These are phyloP conservation scores for Prunus davidiana DNA, from an alignment of 306 rosid species.

Conservation along the genomic window DNA sequence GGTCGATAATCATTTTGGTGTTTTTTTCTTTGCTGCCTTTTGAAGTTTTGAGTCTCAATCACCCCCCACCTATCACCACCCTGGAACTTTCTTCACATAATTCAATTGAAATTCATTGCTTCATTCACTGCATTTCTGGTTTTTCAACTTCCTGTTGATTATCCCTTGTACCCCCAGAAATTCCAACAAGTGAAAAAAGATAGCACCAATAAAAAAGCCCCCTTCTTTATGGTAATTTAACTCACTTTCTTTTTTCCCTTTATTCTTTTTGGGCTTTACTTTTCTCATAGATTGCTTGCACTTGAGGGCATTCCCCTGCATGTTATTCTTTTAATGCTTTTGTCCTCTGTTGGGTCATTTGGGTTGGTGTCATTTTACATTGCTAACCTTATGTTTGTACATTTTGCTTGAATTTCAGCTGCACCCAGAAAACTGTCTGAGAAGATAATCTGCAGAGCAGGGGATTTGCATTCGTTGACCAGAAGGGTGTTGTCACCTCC, in stretches of 20 bases:
- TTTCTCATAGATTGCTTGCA: constrained; percentile 38
- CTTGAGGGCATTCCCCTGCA: constrained; percentile 53
- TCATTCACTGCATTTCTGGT: not conserved
- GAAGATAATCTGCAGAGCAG: constrained; percentile 27
- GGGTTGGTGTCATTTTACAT: not conserved
- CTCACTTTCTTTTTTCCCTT: not conserved
- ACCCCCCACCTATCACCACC: constrained; percentile 27
- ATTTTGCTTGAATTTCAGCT: constrained; percentile 42
- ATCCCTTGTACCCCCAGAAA: no score
- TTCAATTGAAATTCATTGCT: constrained; percentile 1
- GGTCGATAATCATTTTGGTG: not conserved
- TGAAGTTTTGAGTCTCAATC: constrained; percentile 49
- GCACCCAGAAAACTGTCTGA: constrained; percentile 21
- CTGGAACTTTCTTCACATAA: constrained; percentile 16
- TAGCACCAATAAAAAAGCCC: not conserved
- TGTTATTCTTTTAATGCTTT: not conserved
- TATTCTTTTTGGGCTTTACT: constrained; percentile 7
- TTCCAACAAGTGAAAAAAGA: not conserved
- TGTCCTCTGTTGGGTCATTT: constrained; percentile 2
- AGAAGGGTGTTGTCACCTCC: constrained; percentile 37
- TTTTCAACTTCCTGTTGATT: not conserved
- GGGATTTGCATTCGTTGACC: constrained; percentile 37
- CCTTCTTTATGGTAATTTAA: constrained; percentile 49
- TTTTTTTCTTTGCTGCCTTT: constrained; percentile 73
- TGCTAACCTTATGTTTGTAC: constrained; percentile 14